Percentiles rank a stretch among this genome's conserved stretches.
phyloP scores from a whole-genome alignment of 495 filamentous ascomycete genomes.

The Hypoxylon subgilvum region DNA sequence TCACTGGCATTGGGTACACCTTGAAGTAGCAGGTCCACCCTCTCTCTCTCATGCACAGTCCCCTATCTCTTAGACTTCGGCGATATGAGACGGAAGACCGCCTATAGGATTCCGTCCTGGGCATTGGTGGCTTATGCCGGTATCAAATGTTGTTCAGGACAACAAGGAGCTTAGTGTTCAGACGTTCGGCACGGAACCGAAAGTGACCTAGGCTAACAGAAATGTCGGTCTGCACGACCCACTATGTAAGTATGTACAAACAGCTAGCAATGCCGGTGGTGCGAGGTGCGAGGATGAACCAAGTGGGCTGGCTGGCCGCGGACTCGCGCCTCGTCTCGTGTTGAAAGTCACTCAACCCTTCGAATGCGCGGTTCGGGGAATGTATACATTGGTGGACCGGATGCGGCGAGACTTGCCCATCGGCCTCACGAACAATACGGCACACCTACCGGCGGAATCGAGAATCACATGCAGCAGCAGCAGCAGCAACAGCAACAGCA shows the following conservation, averaged over 20 bases:
- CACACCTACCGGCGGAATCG: conserved; percentile 14
- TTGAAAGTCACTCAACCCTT: conserved; percentile 12
- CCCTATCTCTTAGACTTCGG: conserved; percentile 29
- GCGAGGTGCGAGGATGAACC: conserved; percentile 20
- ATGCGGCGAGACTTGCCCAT: conserved; percentile 24
- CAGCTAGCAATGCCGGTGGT: conserved; percentile 22
- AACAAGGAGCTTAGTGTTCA: conserved; percentile 11
- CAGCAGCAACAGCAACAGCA: too few relatives aligned
- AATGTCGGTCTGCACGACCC: conserved; percentile 39
- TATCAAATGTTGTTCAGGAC: conserved; percentile 19
- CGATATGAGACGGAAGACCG: conserved; percentile 26
- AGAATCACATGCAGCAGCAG: conserved; percentile 31
- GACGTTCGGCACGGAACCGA: conserved; percentile 31
- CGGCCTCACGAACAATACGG: conserved; percentile 25
- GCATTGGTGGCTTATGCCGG: conserved; percentile 26
- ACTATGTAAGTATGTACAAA: conserved; percentile 16
- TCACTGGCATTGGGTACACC: conserved; percentile 16
- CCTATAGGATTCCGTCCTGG: conserved; percentile 13
- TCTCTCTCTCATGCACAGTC: conserved; percentile 19
- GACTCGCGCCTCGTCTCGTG: conserved; percentile 15
- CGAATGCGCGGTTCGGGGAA: conserved; percentile 17
- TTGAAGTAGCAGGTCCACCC: conserved; percentile 21
- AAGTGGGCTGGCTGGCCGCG: conserved; percentile 24
- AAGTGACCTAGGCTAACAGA: conserved; percentile 20
- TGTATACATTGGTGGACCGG: conserved; percentile 19